Conservation (phyloP, 1,139 yeast species). For the Pichia sp. region DNA sequence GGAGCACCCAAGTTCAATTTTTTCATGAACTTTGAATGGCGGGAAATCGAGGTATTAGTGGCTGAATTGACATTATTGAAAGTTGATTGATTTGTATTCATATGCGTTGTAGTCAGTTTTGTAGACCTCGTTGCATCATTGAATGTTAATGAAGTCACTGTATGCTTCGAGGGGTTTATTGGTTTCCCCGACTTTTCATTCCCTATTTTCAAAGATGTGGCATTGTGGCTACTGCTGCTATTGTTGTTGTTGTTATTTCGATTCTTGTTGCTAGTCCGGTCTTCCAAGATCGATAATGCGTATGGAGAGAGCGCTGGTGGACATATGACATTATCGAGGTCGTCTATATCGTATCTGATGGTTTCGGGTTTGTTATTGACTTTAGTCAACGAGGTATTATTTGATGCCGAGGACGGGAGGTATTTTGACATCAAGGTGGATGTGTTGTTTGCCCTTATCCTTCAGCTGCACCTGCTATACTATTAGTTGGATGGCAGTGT, state of each 20-base stretch:
- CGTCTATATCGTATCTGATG: slow-evolving; percentile 14
- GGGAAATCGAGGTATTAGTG: slow-evolving; percentile 5
- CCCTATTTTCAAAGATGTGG: background rate
- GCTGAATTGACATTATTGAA: background rate
- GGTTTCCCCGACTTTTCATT: background rate
- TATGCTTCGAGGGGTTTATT: background rate
- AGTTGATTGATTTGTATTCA: background rate
- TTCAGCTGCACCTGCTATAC: background rate
- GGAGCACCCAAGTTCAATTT: slow-evolving; percentile 31
- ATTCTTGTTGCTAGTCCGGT: slow-evolving; percentile 12
- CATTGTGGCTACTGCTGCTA: background rate
- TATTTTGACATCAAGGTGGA: slow-evolving; percentile 5
- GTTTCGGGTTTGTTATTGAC: background rate
- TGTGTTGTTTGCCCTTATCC: background rate
- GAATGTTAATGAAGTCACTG: slow-evolving; percentile 3
- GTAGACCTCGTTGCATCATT: slow-evolving; percentile 7
- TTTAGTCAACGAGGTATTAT: slow-evolving; percentile 10
- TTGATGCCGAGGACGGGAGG: slow-evolving; percentile 14
- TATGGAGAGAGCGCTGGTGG: slow-evolving; percentile 68
- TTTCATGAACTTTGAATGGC: slow-evolving; percentile 20
- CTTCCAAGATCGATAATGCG: slow-evolving; percentile 39
- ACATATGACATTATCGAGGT: slow-evolving; percentile 43
- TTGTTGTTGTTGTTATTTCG: background rate
- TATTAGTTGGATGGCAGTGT: background rate
- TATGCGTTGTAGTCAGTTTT: background rate